phyloP scores from a whole-genome alignment of 352 stramenopile genomes.

The Phytophthora vignae region DNA sequence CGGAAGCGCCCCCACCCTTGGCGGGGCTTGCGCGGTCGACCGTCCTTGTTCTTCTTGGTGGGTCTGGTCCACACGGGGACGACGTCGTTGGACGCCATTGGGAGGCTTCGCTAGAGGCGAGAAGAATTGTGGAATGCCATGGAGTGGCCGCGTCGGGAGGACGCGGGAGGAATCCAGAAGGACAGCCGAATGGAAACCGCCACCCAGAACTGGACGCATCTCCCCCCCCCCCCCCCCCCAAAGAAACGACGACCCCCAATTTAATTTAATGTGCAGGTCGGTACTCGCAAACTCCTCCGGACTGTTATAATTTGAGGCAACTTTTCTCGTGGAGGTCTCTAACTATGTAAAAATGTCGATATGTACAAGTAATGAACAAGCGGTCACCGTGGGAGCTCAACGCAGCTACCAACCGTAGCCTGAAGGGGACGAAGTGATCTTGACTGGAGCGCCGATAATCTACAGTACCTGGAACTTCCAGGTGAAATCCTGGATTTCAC shows the following conservation, averaged over 20 bases:
- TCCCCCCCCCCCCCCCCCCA: too few relatives aligned
- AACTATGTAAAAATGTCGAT: too few relatives aligned
- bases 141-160: neutral
- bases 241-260: neutral
- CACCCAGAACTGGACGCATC: neutral
- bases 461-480: too few relatives aligned
- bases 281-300: too few relatives aligned
- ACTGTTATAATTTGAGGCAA: too few relatives aligned
- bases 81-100: neutral
- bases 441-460: too few relatives aligned
- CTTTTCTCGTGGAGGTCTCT: too few relatives aligned
- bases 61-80: neutral
- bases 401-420: too few relatives aligned
- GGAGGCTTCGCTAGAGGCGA: neutral
- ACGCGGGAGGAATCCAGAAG: neutral
- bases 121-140: neutral
- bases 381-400: too few relatives aligned
- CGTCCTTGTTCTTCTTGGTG: slow-evolving; percentile 1
- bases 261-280: neutral
- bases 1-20: slow-evolving; percentile 37
- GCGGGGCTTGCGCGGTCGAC: neutral
- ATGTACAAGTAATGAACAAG: too few relatives aligned
- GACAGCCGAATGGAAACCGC: slow-evolving; percentile 1
- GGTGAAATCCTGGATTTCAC: too few relatives aligned
- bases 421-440: too few relatives aligned